Conservation (phyloP, 306 rosid genomes). For the Delonix regia region DNA sequence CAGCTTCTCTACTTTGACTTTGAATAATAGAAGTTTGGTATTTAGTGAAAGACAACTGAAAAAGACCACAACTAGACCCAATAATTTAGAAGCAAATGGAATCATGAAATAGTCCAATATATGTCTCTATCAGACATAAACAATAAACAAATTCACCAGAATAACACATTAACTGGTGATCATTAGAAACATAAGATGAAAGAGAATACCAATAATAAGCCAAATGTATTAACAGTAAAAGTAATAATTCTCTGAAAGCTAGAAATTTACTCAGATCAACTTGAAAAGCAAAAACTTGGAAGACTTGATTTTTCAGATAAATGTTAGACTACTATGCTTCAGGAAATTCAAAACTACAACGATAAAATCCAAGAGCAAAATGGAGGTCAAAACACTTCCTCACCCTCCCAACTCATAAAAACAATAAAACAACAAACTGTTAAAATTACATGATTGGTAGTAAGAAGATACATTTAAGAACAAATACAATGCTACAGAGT, state of each 20-base stretch:
- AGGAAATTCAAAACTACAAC: neutral
- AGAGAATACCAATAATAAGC: neutral
- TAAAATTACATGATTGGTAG: conserved; percentile 9
- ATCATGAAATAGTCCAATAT: neutral
- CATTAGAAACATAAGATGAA: neutral
- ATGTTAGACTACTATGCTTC: neutral
- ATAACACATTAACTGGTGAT: neutral
- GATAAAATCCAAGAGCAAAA: neutral
- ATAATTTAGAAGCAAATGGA: neutral
- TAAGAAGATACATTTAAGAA: conserved; percentile 8
- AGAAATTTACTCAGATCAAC: neutral
- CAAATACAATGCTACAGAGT: conserved; percentile 25
- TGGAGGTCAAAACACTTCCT: neutral
- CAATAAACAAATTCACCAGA: neutral
- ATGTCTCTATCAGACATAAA: neutral
- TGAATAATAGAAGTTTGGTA: conserved; percentile 10
- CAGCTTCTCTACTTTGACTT: conserved; percentile 12
- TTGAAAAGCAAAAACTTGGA: neutral
- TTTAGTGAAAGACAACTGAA: neutral
- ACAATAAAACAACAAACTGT: neutral
- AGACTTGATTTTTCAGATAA: neutral
- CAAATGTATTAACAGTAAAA: neutral
- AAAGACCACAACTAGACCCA: conserved; percentile 12
- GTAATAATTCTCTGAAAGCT: neutral
- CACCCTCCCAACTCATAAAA: neutral